Evolutionary conservation across 345 rosid species (phyloP).

Genomic region (Melaleuca alternifolia): DNA sequence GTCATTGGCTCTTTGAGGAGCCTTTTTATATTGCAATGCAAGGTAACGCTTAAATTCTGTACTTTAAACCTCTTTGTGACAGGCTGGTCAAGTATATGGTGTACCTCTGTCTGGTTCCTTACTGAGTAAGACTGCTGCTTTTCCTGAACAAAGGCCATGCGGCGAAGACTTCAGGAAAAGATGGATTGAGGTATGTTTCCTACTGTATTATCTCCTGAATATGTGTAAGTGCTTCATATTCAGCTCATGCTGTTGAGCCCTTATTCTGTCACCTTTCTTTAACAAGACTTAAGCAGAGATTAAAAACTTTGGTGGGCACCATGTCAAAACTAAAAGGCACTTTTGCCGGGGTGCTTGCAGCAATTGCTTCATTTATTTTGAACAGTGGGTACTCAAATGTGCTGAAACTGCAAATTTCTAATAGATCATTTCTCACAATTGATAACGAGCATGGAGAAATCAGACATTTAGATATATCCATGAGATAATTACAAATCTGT

Average conservation of each 20-base stretch:
- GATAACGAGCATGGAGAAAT: neutral
- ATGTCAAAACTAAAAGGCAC: neutral
- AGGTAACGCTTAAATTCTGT: neutral
- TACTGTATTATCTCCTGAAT: neutral
- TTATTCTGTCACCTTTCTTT: neutral
- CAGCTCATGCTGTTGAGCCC: neutral
- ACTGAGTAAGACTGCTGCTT: slow-evolving; percentile 63
- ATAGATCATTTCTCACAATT: neutral
- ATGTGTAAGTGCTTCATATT: neutral
- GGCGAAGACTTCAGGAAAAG: slow-evolving; percentile 80
- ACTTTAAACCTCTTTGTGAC: slow-evolving; percentile 8
- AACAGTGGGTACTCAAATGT: neutral
- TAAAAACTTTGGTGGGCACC: neutral
- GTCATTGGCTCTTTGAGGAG: neutral
- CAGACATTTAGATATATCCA: neutral
- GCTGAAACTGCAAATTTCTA: neutral
- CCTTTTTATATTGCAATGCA: neutral
- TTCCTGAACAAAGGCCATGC: slow-evolving; percentile 75
- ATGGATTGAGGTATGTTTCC: slow-evolving; percentile 81
- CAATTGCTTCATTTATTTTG: neutral
- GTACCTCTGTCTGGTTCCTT: slow-evolving; percentile 82
- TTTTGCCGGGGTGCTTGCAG: neutral
- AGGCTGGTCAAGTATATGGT: slow-evolving; percentile 99
- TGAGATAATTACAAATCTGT: neutral
- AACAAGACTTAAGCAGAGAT: neutral